These are phyloP conservation scores for Grosmannia huntii DNA, from an alignment of 2,329 filamentous ascomycete species.

Conservation along the genomic window DNA sequence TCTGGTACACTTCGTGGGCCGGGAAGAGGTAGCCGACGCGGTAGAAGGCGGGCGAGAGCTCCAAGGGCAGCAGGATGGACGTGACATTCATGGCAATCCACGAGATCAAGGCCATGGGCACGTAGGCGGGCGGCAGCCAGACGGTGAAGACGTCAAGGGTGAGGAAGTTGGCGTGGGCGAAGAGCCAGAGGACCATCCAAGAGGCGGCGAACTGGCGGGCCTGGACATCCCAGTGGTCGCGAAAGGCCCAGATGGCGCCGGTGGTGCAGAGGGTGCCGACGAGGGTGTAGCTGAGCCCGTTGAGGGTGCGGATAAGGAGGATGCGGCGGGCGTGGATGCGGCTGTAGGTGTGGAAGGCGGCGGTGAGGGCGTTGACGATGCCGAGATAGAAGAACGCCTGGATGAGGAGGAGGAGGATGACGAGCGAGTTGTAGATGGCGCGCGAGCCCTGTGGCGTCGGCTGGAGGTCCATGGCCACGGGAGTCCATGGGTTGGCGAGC, in stretches of 20 bases:
- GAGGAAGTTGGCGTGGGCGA: constrained; percentile 17
- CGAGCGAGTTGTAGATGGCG: constrained; percentile 27
- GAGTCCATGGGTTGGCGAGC: constrained; percentile 21
- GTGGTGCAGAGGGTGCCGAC: constrained; percentile 25
- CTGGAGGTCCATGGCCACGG: constrained; percentile 17
- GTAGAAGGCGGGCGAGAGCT: constrained; percentile 28
- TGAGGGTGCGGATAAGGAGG: constrained; percentile 18
- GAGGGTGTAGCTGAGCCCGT: constrained; percentile 20
- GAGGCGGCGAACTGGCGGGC: constrained; percentile 16
- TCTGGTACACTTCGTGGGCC: constrained; percentile 25
- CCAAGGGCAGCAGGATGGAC: constrained; percentile 28
- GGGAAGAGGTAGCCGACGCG: constrained; percentile 26
- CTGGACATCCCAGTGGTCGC: constrained; percentile 26
- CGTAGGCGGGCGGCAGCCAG: constrained; percentile 23
- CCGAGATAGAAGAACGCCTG: constrained; percentile 22
- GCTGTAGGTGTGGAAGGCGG: constrained; percentile 24
- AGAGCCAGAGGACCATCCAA: constrained; percentile 24
- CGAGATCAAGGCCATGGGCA: constrained; percentile 22
- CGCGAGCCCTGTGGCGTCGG: constrained; percentile 23
- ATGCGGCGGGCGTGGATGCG: constrained; percentile 17
- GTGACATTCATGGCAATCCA: constrained; percentile 32
- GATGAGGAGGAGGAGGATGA: constrained; percentile 24
- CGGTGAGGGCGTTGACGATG: constrained; percentile 22
- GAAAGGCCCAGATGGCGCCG: constrained; percentile 32
- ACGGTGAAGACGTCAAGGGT: constrained; percentile 29